A percentile compares a stretch with the other conserved stretches of the same genome.
Evolutionary conservation across 768 basidiomycete genomes (phyloP).

Genomic region (Dioszegia hungarica): DNA sequence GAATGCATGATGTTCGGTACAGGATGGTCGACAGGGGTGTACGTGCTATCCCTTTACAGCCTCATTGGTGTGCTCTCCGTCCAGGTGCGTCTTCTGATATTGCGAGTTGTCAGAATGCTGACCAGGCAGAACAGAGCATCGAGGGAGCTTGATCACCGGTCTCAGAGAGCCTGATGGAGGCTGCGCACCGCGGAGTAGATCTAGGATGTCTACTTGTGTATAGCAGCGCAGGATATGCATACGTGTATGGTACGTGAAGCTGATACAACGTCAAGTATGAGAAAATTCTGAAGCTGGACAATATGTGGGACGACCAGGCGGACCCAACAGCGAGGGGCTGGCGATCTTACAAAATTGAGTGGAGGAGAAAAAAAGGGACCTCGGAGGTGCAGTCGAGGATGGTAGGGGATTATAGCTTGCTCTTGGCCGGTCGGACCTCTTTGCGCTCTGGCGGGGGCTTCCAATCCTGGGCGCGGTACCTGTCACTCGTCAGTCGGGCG

Average conservation of each 20-base stretch:
- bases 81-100: conserved; percentile 51
- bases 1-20: conserved; percentile 61
- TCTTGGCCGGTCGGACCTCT: conserved; percentile 19
- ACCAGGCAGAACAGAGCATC: not conserved
- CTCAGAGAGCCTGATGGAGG: too few species aligned
- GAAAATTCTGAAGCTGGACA: too few species aligned
- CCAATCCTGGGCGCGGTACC: conserved; percentile 22
- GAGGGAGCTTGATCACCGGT: not conserved
- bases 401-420: conserved; percentile 24
- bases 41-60: conserved; percentile 61
- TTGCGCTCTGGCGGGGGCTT: conserved; percentile 19
- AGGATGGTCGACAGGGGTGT: conserved; percentile 63
- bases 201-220: too few species aligned
- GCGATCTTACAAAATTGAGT: too few species aligned
- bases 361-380: not conserved
- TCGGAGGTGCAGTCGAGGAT: too few species aligned
- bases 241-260: too few species aligned
- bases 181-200: too few species aligned
- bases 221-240: too few species aligned
- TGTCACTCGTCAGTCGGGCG: not conserved
- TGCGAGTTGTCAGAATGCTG: not conserved
- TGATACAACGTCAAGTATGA: too few species aligned
- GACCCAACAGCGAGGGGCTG: too few species aligned
- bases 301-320: too few species aligned
- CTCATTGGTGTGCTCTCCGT: conserved; percentile 66